Evolutionary conservation across 208 protist genomes (phyloP), one percentile per base, ranked within the genome.

Genomic region (Leishmania amazonensis): DNA sequence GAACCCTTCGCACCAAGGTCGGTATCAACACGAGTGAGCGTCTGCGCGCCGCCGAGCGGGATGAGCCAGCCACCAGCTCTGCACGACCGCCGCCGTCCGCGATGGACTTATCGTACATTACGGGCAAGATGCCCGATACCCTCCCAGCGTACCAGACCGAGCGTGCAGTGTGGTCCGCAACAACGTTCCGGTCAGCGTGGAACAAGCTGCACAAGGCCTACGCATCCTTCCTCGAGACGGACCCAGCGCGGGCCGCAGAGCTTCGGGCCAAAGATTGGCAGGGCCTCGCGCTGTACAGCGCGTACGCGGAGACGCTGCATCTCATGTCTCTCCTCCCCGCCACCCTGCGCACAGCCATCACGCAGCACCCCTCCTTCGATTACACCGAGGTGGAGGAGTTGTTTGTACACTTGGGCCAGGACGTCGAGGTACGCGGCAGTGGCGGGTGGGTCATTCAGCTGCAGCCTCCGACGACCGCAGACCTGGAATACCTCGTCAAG

Each of bases 331-430:
- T 93, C 19, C 80, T 97, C 19, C 73, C 89, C 4, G 88, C 92
- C 28, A 76, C 79, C 7, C 75, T 96, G 24, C 90, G 91, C n/a
- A 49, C 35, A 21, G 77, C 79, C 76, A 77, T 97, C 68, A 76
- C 74, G 17, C 49, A 81, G 38, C 84, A 95, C 80, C 76, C 83
- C 1, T 54, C 53, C 28, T 97, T 96, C 86, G 70, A 78, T 53
- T 74, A 87, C 58, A 65, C 57, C 0, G 79, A 88, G 15, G 91
- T 97, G 47, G 92, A 97, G 83, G 92, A 97, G 85, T 81, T 96
- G 49, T 97, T 91, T 76, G 49, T 96, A 38, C 94, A 97, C 64
- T 54, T 94, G 42, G 92, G 92, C 0, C 94, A 97, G 71, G 87
- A 92, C 57, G 81, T 97, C 38, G 94, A 97, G 85, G 86, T 96